Base-by-base conservation (phyloP, 2,329 filamentous ascomycete species). In the Akanthomyces dipterigenus region DNA sequence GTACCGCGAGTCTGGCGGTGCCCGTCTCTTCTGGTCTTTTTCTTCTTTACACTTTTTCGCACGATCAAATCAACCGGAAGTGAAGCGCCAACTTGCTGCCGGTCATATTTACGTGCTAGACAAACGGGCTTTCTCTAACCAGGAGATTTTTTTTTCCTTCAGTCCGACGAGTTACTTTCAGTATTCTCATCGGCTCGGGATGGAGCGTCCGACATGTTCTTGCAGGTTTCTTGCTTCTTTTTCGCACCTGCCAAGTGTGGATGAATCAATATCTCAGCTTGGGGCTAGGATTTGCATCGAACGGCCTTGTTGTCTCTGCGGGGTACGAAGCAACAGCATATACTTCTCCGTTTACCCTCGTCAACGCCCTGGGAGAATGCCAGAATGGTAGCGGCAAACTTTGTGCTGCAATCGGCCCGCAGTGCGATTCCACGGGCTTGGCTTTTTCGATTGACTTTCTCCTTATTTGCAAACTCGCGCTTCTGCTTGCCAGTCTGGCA, bases 41-140 rank as follows among this genome's bases (percentile, higher is more conserved):
- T 67, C 67, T 70, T 67, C 67, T 71, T 70, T 71, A 82, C 75
- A 83, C 80, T 75, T 76, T 77, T 69, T 69, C 61, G 82, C 82
- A 84, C 80, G 76, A 82, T 78, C 79, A 84, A 51, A 85, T 85
- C 82, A 85, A 85, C 80, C 81, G 79, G 75, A 75, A 70, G 74
- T 70, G 72, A 28, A 68, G 76, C 73, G 62, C 71, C 75, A 72
- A 83, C 78, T 82, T 75, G 70, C 73, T 76, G 69, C 77, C 77
- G 81, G 82, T 85, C 82, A 85, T 81, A 84, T 82, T 82, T 81
- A 73, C 74, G 79, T 83, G 82, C 81, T 70, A 84, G 80, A 85
- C 63, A 77, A 81, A 65, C 69, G 72, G 70, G 62, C 64, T 63
- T 64, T 66, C 64, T 66, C 64, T 63, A 62, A 68, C 67, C 64